phyloP scores from a whole-genome alignment of 768 basidiomycete species.

The Mycena filopes region DNA sequence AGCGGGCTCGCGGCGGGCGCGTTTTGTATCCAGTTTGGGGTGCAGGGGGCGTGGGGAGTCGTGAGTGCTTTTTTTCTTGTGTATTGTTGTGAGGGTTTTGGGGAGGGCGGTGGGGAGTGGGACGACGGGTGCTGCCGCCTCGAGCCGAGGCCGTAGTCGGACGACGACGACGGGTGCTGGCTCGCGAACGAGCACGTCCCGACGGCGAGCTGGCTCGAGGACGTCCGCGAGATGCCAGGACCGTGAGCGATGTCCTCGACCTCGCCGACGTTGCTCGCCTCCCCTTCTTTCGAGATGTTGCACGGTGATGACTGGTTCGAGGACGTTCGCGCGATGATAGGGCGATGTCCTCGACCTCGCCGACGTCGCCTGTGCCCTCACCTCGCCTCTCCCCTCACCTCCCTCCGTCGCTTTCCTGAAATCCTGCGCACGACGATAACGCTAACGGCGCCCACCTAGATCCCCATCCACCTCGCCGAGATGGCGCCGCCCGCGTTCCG shows the following conservation, averaged over 20 bases:
- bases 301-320: too few species aligned
- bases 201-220: too few species aligned
- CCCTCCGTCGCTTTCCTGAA: neutral
- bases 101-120: too few species aligned
- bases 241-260: neutral
- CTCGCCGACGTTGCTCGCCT: neutral
- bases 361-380: neutral
- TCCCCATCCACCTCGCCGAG: slow-evolving; percentile 74
- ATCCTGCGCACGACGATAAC: neutral
- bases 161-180: too few species aligned
- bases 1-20: slow-evolving; percentile 71
- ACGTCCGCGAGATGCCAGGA: too few species aligned
- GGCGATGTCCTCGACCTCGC: neutral
- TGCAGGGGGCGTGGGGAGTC: slow-evolving; percentile 79
- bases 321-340: too few species aligned
- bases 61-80: slow-evolving; percentile 46
- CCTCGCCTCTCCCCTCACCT: neutral
- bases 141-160: too few species aligned
- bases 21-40: slow-evolving; percentile 76
- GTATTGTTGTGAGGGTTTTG: neutral
- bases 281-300: too few species aligned
- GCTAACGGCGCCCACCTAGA: slow-evolving; percentile 39
- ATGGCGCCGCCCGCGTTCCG: slow-evolving; percentile 78
- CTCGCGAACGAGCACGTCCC: too few species aligned
- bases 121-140: too few species aligned